Evolutionary conservation across 345 rosid species (phyloP).

Genomic region (Litchi chinensis): DNA sequence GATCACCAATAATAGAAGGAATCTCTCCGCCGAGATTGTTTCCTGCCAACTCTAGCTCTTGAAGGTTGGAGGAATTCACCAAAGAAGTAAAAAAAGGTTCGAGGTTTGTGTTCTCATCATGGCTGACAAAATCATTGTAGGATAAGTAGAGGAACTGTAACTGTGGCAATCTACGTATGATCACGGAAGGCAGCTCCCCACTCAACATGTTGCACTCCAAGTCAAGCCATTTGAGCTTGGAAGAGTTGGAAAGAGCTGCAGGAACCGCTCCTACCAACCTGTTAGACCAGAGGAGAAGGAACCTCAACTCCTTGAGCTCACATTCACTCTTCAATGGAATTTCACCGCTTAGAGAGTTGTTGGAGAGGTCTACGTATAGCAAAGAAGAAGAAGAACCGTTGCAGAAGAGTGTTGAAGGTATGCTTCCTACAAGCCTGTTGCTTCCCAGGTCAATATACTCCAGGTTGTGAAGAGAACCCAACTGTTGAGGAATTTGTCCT

Average conservation of each 20-base stretch:
- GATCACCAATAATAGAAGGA: slow-evolving; percentile 63
- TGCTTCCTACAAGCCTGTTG: slow-evolving; percentile 55
- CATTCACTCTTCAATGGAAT: slow-evolving; percentile 59
- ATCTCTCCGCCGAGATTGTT: slow-evolving; percentile 70
- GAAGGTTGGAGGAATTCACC: slow-evolving; percentile 52
- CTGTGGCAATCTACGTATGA: slow-evolving; percentile 55
- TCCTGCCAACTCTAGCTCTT: slow-evolving; percentile 82
- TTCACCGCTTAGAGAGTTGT: slow-evolving; percentile 67
- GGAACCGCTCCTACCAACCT: slow-evolving; percentile 61
- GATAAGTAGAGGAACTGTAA: slow-evolving; percentile 84
- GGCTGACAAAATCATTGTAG: slow-evolving; percentile 70
- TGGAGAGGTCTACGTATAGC: slow-evolving; percentile 74
- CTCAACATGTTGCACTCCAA: slow-evolving; percentile 66
- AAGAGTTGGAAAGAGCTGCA: slow-evolving; percentile 57
- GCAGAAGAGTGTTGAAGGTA: slow-evolving; percentile 67
- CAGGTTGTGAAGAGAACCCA: slow-evolving; percentile 50
- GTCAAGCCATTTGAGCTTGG: slow-evolving; percentile 81
- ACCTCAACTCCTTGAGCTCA: slow-evolving; percentile 52
- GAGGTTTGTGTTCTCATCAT: slow-evolving; percentile 72
- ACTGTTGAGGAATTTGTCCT: slow-evolving; percentile 60
- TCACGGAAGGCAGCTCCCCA: slow-evolving; percentile 74
- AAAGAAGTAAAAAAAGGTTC: slow-evolving; percentile 75
- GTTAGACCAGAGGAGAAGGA: slow-evolving; percentile 85
- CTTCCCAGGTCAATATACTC: slow-evolving; percentile 64
- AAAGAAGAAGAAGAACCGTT: slow-evolving; percentile 56